A percentile compares a stretch with the other conserved stretches of the same genome.
Conservation (phyloP, 305 asterid species). For the Fraxinus albicans region DNA sequence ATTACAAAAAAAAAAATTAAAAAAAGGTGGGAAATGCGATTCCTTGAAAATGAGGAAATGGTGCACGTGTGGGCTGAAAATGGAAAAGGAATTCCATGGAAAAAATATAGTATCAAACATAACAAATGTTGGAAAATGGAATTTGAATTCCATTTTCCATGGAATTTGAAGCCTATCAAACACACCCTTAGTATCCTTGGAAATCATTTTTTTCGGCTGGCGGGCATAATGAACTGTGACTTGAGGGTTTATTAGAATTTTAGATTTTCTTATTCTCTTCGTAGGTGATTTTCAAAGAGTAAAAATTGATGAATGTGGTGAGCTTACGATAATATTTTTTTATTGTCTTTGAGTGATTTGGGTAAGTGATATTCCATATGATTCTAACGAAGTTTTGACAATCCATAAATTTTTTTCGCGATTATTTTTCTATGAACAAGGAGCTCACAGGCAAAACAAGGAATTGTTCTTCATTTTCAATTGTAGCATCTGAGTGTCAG, state of each 20-base stretch:
- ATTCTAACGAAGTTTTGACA: neutral
- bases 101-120: too few species aligned
- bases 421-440: neutral
- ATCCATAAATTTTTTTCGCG: neutral
- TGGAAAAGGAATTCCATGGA: too few species aligned
- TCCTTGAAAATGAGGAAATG: too few species aligned
- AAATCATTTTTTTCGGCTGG: neutral
- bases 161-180: too few species aligned
- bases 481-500: neutral
- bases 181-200: neutral
- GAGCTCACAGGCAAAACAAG: neutral
- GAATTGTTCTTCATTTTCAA: neutral
- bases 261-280: neutral
- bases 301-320: neutral
- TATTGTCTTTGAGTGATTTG: neutral
- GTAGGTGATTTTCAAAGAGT: too few species aligned
- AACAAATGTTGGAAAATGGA: too few species aligned
- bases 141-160: too few species aligned
- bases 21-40: too few species aligned
- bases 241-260: neutral
- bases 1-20: too few species aligned
- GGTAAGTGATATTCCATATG: neutral
- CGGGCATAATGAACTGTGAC: neutral
- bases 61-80: too few species aligned
- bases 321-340: too few species aligned